Evolutionary conservation across 208 protist genomes (phyloP), one percentile per base, ranked within the genome.

Genomic region (Trypanosoma grayi): DNA sequence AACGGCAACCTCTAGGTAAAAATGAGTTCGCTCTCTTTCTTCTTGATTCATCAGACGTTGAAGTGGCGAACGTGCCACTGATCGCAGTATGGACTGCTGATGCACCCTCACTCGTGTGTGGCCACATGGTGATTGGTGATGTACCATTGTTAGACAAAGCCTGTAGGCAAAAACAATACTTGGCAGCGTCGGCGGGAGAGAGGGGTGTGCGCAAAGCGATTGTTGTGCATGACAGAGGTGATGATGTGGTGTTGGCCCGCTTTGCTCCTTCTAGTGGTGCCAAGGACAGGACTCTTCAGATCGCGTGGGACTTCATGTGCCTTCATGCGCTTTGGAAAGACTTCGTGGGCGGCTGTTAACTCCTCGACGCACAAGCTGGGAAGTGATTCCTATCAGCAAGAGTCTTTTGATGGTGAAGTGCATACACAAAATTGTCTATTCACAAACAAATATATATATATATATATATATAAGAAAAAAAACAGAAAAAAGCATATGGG

Each of bases 31-130:
- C 58, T 20, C 20, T 63, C 28, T 63, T 54, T 55, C 10, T 63
- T 31, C 9, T 55, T 37, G 33, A 52, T 8, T 3, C 28, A 31
- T 16, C 6, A 46, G 34, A 10, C 4, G 24, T 18, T n/a, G 24
- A 11, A 20, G n/a, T 2, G 13, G 0, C n/a, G 22, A 54, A 46
- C 34, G 8, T 54, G 16, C 24, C 18, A 10, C 36, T 63, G 4
- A 39, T 63, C 14, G 58, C 58, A n/a, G 22, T 63, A 2, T 63
- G 58, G 58, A 63, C 58, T 13, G 27, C 58, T 13, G 24, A 54
- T 52, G n/a, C 41, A 11, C 20, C 58, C 2, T 52, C 30, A 4
- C 31, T 55, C 2, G 7, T 25, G 20, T 63, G 45, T 54, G 28
- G 20, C 4, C 11, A 14, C 25, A 30, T 46, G 5, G 46, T 24